Percentiles rank a stretch among this genome's conserved stretches.
phyloP scores from a whole-genome alignment of 148 eudicot genomes.

The Polygonum maritimum region DNA sequence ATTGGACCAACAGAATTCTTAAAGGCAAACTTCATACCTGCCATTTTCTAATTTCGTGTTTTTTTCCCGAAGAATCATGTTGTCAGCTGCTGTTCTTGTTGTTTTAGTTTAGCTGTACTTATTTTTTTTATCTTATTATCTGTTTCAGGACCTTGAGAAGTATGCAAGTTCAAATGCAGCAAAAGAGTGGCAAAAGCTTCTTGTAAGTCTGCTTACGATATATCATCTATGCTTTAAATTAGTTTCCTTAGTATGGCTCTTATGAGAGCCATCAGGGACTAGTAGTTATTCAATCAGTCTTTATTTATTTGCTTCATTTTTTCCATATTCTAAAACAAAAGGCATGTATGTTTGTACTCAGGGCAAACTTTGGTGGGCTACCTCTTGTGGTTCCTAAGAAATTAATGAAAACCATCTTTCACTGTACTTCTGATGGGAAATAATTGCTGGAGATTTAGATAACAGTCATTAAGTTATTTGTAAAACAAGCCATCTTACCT shows the following conservation, averaged over 20 bases:
- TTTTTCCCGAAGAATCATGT: background rate
- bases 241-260: background rate
- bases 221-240: background rate
- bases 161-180: conserved; percentile 77
- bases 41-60: background rate
- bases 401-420: background rate
- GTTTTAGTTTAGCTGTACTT: background rate
- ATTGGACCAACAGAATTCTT: conserved; percentile 90
- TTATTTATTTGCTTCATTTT: background rate
- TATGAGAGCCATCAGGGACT: background rate
- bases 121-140: background rate
- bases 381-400: background rate
- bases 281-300: background rate
- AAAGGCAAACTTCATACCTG: conserved; percentile 42
- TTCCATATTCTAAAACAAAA: background rate
- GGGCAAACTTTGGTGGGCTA: background rate
- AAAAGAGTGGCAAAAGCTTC: conserved; percentile 87
- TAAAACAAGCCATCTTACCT: background rate
- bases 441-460: background rate
- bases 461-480: background rate
- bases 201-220: conserved; percentile 45
- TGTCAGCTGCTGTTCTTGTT: background rate
- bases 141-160: conserved; percentile 66
- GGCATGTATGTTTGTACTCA: background rate
- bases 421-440: background rate